Base-by-base conservation (phyloP, 345 rosid species). In the Corchorus olitorius region DNA sequence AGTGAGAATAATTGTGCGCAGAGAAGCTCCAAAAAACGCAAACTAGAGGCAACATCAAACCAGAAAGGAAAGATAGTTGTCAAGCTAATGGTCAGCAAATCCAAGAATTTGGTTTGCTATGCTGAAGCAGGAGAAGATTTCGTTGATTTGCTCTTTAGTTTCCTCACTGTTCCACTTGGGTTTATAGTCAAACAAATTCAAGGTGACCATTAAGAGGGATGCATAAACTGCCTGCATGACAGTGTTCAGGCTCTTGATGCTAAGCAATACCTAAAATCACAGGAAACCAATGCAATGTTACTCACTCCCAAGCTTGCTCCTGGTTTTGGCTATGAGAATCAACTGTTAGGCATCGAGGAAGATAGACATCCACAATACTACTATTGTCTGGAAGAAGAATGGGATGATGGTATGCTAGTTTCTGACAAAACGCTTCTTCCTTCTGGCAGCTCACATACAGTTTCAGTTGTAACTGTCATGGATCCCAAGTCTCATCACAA, bases 151-250 rank as follows among this genome's bases (percentile, higher is more conserved):
- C 65, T 84, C n/a, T 72, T 77, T 59, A 77, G 81, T 39, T 84
- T 81, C 80, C 83, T 84, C 11, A 72, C 76, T 19, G 10, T 79
- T 62, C 87, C 83, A 17, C 78, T 79, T n/a, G 85, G 83, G 5
- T 14, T 73, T 22, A 41, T 66, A 12, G 8, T 49, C 0, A 75
- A 84, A 59, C 39, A 66, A 79, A 74, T 55, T 66, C 22, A 53
- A 1, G 59, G 69, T 4, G 15, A 14, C 54, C 8, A 3, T 43
- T 45, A 49, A 3, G 19, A 56, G 39, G 76, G 80, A 46, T 62
- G 78, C 60, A 27, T 79, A 11, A 20, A 8, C 49, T 55, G 70
- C 34, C 65, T 81, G 5, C 76, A 74, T 14, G 52, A 74, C 0
- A 73, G 75, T 72, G 39, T 78, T 15, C 17, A 19, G 27, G 70